A percentile compares a stretch with the other conserved stretches of the same genome.
Evolutionary conservation across 116 monocot genomes (phyloP).

Genomic region (Zostera marina): DNA sequence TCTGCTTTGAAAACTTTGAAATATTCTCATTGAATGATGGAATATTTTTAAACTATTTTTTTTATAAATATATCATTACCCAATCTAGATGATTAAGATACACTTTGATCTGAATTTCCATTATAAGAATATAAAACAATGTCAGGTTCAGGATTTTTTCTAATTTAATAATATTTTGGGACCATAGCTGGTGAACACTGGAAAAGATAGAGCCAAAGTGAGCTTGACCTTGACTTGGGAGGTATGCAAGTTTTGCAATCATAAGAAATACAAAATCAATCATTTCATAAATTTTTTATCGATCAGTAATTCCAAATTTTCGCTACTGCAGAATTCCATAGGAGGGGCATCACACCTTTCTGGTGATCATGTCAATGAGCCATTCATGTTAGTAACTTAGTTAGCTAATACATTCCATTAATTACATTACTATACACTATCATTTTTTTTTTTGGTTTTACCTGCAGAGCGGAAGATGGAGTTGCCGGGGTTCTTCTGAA

Average conservation of each 20-base stretch:
- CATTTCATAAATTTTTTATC: conserved; percentile 1
- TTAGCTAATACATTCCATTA: background rate
- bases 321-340: conserved; percentile 72
- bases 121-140: background rate
- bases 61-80: too few species aligned
- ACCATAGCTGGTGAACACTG: conserved; percentile 86
- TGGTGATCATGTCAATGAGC: conserved; percentile 81
- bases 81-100: too few species aligned
- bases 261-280: conserved; percentile 1
- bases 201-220: conserved; percentile 93
- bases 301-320: background rate
- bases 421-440: background rate
- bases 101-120: too few species aligned
- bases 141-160: background rate
- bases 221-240: conserved; percentile 94
- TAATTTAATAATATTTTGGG: conserved; percentile 4
- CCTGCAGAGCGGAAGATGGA: conserved; percentile 82
- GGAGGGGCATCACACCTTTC: conserved; percentile 84
- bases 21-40: too few species aligned
- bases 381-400: conserved; percentile 67
- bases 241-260: conserved; percentile 29
- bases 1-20: too few species aligned
- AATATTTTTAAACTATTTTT: too few species aligned
- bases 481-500: conserved; percentile 90
- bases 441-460: conserved; percentile 8